These are phyloP conservation scores for Luvunga scandens DNA, from an alignment of 345 rosid genomes.

Conservation along the genomic window DNA sequence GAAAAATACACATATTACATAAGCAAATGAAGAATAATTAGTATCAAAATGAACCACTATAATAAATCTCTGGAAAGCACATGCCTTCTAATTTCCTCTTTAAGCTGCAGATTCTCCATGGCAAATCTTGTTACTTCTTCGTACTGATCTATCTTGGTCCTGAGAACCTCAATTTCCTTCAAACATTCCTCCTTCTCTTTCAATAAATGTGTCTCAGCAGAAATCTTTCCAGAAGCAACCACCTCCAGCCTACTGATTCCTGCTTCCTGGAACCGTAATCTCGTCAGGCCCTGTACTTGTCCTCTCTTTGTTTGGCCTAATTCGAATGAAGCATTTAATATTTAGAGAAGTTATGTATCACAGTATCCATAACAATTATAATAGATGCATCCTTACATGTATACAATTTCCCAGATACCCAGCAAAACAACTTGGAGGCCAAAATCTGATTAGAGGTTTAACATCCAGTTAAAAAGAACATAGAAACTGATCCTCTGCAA, in stretches of 20 bases:
- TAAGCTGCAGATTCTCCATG: conserved; percentile 80
- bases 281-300: conserved; percentile 88
- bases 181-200: conserved; percentile 74
- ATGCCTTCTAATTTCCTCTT: conserved; percentile 94
- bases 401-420: background rate
- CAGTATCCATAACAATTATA: background rate
- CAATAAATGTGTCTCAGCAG: conserved; percentile 78
- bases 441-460: background rate
- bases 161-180: conserved; percentile 84
- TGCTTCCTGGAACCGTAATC: conserved; percentile 82
- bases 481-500: background rate
- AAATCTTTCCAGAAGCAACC: conserved; percentile 78
- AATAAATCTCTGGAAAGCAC: conserved; percentile 1
- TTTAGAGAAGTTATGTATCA: background rate
- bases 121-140: conserved; percentile 98
- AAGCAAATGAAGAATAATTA: background rate
- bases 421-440: background rate
- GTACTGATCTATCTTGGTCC: conserved; percentile 75
- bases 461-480: background rate
- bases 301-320: conserved; percentile 84
- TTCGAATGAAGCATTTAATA: conserved; percentile 5
- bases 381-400: background rate
- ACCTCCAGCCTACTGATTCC: conserved; percentile 84
- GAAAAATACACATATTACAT: background rate
- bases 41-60: background rate